Conservation (phyloP, 2,329 filamentous ascomycete species). For the Coleophoma crateriformis region DNA sequence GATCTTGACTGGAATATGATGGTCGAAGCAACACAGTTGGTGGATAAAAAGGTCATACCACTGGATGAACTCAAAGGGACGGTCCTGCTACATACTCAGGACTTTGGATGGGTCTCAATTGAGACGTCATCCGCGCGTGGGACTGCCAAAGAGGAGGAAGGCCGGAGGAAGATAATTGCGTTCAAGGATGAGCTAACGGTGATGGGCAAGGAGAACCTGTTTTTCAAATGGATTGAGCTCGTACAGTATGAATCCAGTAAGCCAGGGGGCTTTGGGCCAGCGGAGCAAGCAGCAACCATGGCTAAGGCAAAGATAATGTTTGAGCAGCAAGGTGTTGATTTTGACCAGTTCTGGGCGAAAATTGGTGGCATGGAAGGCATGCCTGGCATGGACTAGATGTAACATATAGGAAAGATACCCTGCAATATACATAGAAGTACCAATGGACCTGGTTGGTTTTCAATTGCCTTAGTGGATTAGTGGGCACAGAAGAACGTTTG, state of each 20-base stretch:
- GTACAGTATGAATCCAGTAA: slow-evolving; percentile 80
- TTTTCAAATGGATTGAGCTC: slow-evolving; percentile 89
- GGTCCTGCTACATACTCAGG: slow-evolving; percentile 63
- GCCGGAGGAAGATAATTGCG: slow-evolving; percentile 67
- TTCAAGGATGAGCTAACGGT: slow-evolving; percentile 72
- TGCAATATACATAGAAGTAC: not conserved
- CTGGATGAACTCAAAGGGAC: slow-evolving; percentile 66
- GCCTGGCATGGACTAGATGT: slow-evolving; percentile 38
- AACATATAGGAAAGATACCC: slow-evolving; percentile 1
- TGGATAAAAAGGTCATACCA: slow-evolving; percentile 54
- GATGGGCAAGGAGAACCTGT: slow-evolving; percentile 81
- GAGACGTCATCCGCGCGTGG: slow-evolving; percentile 47
- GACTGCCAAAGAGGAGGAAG: slow-evolving; percentile 51
- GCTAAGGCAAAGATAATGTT: slow-evolving; percentile 73
- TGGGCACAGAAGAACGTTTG: too few species aligned
- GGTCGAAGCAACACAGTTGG: slow-evolving; percentile 64
- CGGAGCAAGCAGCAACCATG: slow-evolving; percentile 68
- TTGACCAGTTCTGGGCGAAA: slow-evolving; percentile 73
- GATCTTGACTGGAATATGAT: slow-evolving; percentile 83
- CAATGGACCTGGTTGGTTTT: too few species aligned
- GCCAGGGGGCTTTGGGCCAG: slow-evolving; percentile 71
- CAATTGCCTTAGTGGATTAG: too few species aligned
- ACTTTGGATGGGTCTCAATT: slow-evolving; percentile 68
- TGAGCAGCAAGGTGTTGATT: slow-evolving; percentile 69
- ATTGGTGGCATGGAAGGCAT: slow-evolving; percentile 56